phyloP scores from a whole-genome alignment of 768 basidiomycete genomes.

The Cubamyces lactineus region DNA sequence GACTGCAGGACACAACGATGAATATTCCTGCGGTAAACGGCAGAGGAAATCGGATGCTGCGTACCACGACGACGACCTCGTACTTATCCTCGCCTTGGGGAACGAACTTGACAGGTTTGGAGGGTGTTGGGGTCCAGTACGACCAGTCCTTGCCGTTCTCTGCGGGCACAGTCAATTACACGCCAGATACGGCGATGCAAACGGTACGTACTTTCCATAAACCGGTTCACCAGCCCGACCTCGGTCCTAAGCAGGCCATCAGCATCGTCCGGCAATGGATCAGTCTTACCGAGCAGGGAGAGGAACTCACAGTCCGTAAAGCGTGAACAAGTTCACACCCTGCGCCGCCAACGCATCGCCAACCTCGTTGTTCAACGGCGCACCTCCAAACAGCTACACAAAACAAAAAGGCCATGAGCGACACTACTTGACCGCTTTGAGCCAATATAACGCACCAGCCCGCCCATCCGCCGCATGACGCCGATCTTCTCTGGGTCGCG shows the following conservation, averaged over 20 bases:
- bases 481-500: conserved; percentile 25
- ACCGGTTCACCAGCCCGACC: not conserved
- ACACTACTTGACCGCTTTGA: not conserved
- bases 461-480: conserved; percentile 15
- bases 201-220: not conserved
- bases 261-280: not conserved
- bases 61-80: conserved; percentile 16
- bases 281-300: too few species aligned
- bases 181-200: too few species aligned
- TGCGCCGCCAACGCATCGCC: conserved; percentile 39
- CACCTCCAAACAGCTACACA: conserved; percentile 43
- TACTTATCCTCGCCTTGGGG: conserved; percentile 5
- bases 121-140: not conserved
- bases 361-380: conserved; percentile 39
- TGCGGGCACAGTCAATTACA: not conserved
- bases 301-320: conserved; percentile 44
- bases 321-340: conserved; percentile 37
- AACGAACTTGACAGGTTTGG: not conserved
- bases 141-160: conserved; percentile 15
- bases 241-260: conserved; percentile 13
- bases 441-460: not conserved
- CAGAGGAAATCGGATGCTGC: not conserved
- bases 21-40: not conserved
- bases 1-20: not conserved
- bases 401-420: too few species aligned